These are phyloP conservation scores for Crataegus laevigata DNA, from an alignment of 306 rosid genomes.

Conservation along the genomic window DNA sequence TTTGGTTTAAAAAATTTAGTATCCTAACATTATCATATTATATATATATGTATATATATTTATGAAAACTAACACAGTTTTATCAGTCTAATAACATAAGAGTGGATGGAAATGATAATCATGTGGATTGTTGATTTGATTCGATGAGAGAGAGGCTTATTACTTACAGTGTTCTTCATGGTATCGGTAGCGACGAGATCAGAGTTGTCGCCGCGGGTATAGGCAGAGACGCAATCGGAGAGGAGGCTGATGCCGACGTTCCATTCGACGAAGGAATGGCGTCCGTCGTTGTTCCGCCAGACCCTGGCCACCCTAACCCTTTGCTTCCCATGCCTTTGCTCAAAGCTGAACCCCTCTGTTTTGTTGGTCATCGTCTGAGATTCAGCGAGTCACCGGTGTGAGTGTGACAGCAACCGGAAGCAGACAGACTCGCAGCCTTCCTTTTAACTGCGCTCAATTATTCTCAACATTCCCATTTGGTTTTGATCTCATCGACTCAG, in stretches of 20 bases:
- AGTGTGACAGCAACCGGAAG: too few species aligned
- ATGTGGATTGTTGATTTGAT: background rate
- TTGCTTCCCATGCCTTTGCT: constrained; percentile 82
- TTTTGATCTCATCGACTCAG: too few species aligned
- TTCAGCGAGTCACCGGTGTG: background rate
- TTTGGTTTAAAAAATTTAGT: too few species aligned
- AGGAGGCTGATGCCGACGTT: constrained; percentile 59
- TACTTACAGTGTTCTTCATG: constrained; percentile 76
- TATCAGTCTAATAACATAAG: too few species aligned
- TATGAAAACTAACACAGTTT: too few species aligned
- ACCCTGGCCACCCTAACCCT: constrained; percentile 82
- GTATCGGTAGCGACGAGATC: constrained; percentile 92
- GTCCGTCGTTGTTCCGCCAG: constrained; percentile 55
- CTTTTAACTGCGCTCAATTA: background rate
- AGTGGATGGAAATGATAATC: background rate
- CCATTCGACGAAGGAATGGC: constrained; percentile 76
- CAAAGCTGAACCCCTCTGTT: constrained; percentile 51
- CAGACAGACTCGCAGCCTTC: background rate
- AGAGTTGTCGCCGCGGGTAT: constrained; percentile 58
- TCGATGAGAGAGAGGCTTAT: background rate
- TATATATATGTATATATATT: too few species aligned
- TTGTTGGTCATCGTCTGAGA: constrained; percentile 30
- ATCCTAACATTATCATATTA: too few species aligned
- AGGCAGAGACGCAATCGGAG: constrained; percentile 67
- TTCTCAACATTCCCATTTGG: too few species aligned